Evolutionary conservation across 2,329 filamentous ascomycete genomes (phyloP), one percentile per base, ranked within the genome.

Genomic region (Trichoderma sp.): DNA sequence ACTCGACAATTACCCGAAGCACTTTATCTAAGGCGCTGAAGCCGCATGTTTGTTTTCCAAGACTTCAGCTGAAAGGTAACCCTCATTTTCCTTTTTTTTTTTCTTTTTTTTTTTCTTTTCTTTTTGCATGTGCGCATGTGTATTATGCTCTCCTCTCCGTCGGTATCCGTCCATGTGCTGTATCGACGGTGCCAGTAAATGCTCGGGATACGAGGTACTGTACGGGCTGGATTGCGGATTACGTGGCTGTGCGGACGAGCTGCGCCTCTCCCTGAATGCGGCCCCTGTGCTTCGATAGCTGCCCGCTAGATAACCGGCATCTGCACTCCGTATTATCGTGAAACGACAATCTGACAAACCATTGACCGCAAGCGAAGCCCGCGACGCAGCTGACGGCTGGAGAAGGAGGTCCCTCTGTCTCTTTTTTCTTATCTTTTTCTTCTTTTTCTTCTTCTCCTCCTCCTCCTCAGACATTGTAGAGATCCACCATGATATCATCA

Each of bases 401-500:
- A 25, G 22, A 39, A 29, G 27, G 27, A 29, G 25, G n/a, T 50
- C 53, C 35, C 45, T 39, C 19, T 42, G 39, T 22, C 12, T 34
- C 3, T 35, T 12, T 2, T 22, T 17, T 17, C 35, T 48, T 34
- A 17, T n/a, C 25, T n/a, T 53, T 29, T 27, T 8, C 5, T 39
- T 17, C 7, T 15, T 12, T 17, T 9, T 7, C 4, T 53, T 37
- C 19, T 27, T 19, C 34, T 54, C 56, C 35, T 54, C 15, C 3
- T 37, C 39, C 25, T 17, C 37, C 29, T 19, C 10, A 45, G 15
- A 25, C 7, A 48, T 9, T 29, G 17, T 17, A 56, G 34, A 50
- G 32, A 48, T 67, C 48, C 67, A 67, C 50, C 70, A 70, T 70
- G 70, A 70, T 53, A 64, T 29, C 37, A 64, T 29, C 37, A 48